Evolutionary conservation across 345 rosid genomes (phyloP).

Genomic region (Hibiscus tridactylites): DNA sequence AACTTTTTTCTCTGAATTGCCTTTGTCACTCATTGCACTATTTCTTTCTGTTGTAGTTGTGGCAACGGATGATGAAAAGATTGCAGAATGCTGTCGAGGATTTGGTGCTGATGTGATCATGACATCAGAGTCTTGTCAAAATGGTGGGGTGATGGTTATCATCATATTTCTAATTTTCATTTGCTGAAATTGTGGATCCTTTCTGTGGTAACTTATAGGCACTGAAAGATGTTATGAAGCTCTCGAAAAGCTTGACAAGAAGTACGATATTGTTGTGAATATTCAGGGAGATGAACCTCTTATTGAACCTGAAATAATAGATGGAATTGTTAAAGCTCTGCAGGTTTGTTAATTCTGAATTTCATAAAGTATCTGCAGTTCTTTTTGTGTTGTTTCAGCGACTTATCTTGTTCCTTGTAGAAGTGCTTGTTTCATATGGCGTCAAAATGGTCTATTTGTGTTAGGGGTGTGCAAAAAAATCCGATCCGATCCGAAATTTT

Average conservation of each 20-base stretch:
- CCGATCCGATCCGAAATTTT: no score
- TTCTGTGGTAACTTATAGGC: constrained; percentile 33
- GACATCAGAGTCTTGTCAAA: constrained; percentile 90
- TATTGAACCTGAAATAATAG: constrained; percentile 88
- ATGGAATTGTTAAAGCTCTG: constrained; percentile 85
- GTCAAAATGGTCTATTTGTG: neutral
- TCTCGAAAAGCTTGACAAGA: constrained; percentile 68
- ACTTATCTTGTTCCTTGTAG: neutral
- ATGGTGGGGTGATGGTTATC: constrained; percentile 40
- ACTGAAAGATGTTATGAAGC: constrained; percentile 88
- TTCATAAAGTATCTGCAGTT: neutral
- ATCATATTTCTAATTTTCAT: neutral
- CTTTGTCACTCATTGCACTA: neutral
- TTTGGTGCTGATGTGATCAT: constrained; percentile 93
- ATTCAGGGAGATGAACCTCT: constrained; percentile 98
- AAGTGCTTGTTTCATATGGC: neutral
- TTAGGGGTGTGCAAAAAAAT: no score
- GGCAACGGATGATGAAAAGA: constrained; percentile 86
- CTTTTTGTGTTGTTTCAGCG: neutral
- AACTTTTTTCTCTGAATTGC: neutral
- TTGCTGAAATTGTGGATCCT: neutral
- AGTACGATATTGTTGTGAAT: constrained; percentile 83
- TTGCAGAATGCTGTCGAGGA: constrained; percentile 88
- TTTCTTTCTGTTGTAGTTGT: constrained; percentile 48
- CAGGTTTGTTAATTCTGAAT: constrained; percentile 39